Conservation (phyloP, 805 yeast species). For the Kurtzmaniella cleridarum region DNA sequence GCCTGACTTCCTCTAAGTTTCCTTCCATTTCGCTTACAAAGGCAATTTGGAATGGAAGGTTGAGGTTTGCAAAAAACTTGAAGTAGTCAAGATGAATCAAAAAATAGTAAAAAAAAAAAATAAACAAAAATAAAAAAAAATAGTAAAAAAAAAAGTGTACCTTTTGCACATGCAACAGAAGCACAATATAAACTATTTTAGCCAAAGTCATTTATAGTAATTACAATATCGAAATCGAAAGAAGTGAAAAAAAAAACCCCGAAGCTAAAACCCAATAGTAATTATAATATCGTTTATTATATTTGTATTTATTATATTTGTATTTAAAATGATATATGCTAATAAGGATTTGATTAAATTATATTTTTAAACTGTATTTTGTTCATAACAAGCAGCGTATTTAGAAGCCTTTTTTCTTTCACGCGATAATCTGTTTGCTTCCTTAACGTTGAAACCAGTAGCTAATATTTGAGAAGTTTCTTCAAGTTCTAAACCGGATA, state of each 20-base stretch:
- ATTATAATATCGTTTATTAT: too few species aligned
- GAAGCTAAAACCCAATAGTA: too few species aligned
- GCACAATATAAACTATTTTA: too few species aligned
- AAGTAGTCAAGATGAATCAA: constrained; percentile 1
- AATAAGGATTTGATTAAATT: neutral
- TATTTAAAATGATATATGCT: neutral
- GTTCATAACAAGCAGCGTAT: constrained; percentile 4
- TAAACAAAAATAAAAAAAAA: too few species aligned
- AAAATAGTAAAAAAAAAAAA: neutral
- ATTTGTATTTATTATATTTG: too few species aligned
- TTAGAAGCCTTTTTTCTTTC: constrained; percentile 27
- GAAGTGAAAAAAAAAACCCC: too few species aligned
- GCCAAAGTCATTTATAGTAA: too few species aligned
- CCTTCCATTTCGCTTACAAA: neutral
- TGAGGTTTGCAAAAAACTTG: neutral
- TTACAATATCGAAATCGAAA: too few species aligned
- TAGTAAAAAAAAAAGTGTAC: too few species aligned
- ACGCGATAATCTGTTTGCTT: constrained; percentile 32
- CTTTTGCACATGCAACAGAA: too few species aligned
- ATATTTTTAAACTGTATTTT: neutral
- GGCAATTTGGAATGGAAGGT: neutral
- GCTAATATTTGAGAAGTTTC: constrained; percentile 79
- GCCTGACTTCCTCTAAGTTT: constrained; percentile 13
- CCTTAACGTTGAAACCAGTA: constrained; percentile 80
- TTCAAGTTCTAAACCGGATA: constrained; percentile 84